Conservation (phyloP, 208 protist species). For the Acanthamoeba healyi region DNA sequence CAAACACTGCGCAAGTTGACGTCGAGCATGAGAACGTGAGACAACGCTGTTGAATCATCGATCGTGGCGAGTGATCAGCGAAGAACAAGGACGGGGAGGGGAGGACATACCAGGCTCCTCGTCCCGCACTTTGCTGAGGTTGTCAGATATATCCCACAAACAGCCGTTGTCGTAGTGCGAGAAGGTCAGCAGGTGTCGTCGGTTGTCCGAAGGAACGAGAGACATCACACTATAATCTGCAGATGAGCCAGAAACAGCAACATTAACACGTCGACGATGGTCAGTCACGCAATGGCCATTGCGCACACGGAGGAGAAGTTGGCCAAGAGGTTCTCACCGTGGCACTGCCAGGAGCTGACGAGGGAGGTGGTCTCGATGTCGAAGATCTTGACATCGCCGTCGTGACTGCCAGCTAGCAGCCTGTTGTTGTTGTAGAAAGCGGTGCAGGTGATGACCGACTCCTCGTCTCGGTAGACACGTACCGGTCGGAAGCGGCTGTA, state of each 20-base stretch:
- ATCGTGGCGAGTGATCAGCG: too few relatives aligned
- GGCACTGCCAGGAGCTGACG: conserved; percentile 60
- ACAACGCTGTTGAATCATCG: too few relatives aligned
- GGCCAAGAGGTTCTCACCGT: neutral
- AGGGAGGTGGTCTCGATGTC: conserved; percentile 47
- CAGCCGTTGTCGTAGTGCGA: conserved; percentile 54
- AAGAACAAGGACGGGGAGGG: neutral
- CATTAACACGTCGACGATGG: too few relatives aligned
- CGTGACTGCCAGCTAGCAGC: conserved; percentile 35
- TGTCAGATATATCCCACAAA: conserved; percentile 55
- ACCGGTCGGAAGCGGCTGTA: conserved; percentile 69
- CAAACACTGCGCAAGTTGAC: neutral
- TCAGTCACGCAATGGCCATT: too few relatives aligned
- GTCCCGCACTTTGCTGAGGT: conserved; percentile 21
- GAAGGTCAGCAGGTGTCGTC: conserved; percentile 56
- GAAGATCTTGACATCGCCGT: conserved; percentile 60
- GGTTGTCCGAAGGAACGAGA: conserved; percentile 35
- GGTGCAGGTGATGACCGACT: conserved; percentile 62
- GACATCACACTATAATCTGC: conserved; percentile 61
- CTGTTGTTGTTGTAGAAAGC: conserved; percentile 25
- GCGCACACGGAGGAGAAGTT: neutral
- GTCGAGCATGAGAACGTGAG: neutral
- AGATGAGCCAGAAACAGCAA: too few relatives aligned
- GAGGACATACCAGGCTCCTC: conserved; percentile 29
- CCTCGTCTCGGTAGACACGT: conserved; percentile 45